Base-by-base conservation (phyloP, 1,284 basidiomycete species). In the Caloboletus firmus region DNA sequence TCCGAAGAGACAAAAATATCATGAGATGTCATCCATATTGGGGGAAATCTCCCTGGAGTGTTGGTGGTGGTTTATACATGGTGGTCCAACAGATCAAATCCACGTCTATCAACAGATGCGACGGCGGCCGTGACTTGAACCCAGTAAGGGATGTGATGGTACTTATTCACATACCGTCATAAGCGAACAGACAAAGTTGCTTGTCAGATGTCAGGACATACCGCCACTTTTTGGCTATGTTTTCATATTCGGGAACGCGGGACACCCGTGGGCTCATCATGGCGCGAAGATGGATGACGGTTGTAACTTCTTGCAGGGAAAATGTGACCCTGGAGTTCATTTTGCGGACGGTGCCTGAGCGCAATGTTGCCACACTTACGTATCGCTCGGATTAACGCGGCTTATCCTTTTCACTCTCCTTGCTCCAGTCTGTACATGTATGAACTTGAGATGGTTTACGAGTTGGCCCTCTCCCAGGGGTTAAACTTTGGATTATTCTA, bases 91-190 rank as follows among this genome's bases (percentile, higher is more conserved):
- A 47, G 49, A 66, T 66, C 50, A 36, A 51, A 26, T 13, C 26
- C 20, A 61, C 42, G 57, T 55, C 52, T 44, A 62, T 68, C 62
- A 68, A 46, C 44, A 56, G 51, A 53, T 62, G 41, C 24, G 30
- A 52, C 39, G 15, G n/a, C 28, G 24, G 32, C 32, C 48, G 45
- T 45, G 31, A 64, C 43, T 44, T 50, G 32, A 41, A 28, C n/a
- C 28, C 22, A 37, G 26, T 47, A 46, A 49, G 17, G 26, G 28
- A 30, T 10, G 18, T 31, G 59, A 47, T 22, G 20, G 12, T 40
- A 40, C 20, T 18, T 9, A 8, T 32, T 47, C 18, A 31, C 48
- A 30, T n/a, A 34, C 28, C 34, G 36, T 40, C 40, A 44, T 41
- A 36, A 34, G 22, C 3, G 4, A 18, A 57, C 34, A 35, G n/a